Conservation (phyloP, 306 rosid species). For the Begonia loranthoides region DNA sequence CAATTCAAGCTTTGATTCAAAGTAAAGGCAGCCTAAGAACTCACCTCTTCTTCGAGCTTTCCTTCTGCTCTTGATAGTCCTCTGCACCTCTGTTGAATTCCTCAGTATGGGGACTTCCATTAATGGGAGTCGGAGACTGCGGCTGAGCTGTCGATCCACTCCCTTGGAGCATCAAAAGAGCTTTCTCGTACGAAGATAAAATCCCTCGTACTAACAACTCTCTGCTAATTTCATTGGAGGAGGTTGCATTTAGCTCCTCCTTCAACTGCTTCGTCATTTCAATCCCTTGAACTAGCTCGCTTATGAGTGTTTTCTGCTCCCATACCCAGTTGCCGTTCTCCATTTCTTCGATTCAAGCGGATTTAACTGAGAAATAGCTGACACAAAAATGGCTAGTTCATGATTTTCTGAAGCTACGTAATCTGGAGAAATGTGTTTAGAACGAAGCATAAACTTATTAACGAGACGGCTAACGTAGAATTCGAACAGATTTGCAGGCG, state of each 20-base stretch:
- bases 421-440: no score
- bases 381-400: no score
- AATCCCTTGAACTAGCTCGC: constrained; percentile 59
- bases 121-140: constrained; percentile 38
- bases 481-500: no score
- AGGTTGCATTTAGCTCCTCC: constrained; percentile 19
- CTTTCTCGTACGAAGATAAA: constrained; percentile 53
- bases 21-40: neutral
- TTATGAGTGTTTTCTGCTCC: constrained; percentile 40
- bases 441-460: no score
- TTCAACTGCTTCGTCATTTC: constrained; percentile 53
- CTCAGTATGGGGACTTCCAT: constrained; percentile 38
- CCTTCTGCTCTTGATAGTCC: constrained; percentile 26
- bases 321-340: constrained; percentile 20
- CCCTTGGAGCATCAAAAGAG: constrained; percentile 45
- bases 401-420: no score
- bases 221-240: constrained; percentile 22
- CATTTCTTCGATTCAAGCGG: constrained; percentile 20
- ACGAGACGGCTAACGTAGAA: no score
- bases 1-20: no score
- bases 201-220: constrained; percentile 42
- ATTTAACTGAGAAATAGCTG: no score
- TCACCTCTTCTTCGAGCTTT: constrained; percentile 62
- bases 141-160: constrained; percentile 27
- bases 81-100: constrained; percentile 22